phyloP scores from a whole-genome alignment of 352 stramenopile species.

The Aphanomyces euteiches region DNA sequence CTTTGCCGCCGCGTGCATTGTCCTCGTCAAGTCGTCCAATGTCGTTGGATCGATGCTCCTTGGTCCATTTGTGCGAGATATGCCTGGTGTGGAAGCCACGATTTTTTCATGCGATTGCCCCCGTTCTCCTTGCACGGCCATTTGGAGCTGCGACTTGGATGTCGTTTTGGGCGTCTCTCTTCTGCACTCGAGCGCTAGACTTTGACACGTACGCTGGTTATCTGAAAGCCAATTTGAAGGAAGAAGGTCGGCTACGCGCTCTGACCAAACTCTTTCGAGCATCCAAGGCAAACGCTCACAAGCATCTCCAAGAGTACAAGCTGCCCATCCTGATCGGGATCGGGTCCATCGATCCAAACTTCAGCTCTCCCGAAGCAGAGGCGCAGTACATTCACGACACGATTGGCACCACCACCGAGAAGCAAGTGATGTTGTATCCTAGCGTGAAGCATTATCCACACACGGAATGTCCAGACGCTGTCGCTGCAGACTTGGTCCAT shows the following conservation, averaged over 20 bases:
- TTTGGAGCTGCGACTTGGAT: conserved; percentile 12
- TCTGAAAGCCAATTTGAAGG: conserved; percentile 8
- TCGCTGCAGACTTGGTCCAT: neutral
- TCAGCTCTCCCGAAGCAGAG: neutral
- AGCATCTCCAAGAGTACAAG: neutral
- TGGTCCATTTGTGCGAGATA: conserved; percentile 9
- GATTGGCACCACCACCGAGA: conserved; percentile 7
- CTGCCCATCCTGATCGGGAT: conserved; percentile 20
- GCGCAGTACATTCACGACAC: conserved; percentile 6
- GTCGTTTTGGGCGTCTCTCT: conserved; percentile 17
- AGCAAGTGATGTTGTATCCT: conserved; percentile 8
- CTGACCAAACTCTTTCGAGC: conserved; percentile 2
- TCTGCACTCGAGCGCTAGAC: neutral
- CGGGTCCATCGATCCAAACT: conserved; percentile 11
- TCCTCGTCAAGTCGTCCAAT: neutral
- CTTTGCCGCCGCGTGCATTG: conserved; percentile 21
- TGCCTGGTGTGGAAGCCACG: neutral
- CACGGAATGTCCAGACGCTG: neutral
- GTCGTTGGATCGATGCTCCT: neutral
- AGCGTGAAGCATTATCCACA: conserved; percentile 24
- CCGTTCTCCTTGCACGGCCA: conserved; percentile 1
- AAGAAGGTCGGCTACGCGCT: neutral
- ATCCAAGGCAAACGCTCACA: conserved; percentile 15
- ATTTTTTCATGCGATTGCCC: conserved; percentile 7
- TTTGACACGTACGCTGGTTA: neutral